Conservation (phyloP, 495 filamentous ascomycete genomes). For the Thozetella sp. region DNA sequence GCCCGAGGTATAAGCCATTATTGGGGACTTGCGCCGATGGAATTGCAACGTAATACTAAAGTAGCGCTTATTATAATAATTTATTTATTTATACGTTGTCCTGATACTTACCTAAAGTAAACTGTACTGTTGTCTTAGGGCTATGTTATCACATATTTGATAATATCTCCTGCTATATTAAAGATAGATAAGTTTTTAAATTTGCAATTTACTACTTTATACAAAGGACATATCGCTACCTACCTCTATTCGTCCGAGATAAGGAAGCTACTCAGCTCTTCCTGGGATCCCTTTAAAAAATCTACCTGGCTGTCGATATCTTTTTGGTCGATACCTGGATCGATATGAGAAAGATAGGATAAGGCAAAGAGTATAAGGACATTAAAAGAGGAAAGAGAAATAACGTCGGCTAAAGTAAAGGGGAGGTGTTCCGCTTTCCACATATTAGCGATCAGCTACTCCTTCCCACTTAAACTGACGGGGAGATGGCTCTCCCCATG, state of each 20-base stretch:
- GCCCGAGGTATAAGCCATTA: too few relatives aligned
- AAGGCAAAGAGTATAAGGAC: neutral
- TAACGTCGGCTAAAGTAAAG: neutral
- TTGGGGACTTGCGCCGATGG: too few relatives aligned
- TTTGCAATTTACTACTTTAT: neutral
- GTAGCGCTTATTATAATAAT: neutral
- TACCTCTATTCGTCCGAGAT: neutral
- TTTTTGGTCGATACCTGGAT: neutral
- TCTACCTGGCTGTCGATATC: neutral
- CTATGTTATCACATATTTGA: too few relatives aligned
- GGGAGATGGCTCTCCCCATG: too few relatives aligned
- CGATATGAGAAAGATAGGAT: neutral
- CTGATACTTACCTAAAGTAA: too few relatives aligned
- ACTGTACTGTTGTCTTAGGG: too few relatives aligned
- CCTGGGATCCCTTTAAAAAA: neutral
- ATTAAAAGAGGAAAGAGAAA: neutral
- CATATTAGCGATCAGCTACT: too few relatives aligned
- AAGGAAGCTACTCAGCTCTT: neutral
- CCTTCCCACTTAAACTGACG: too few relatives aligned
- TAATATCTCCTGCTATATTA: neutral
- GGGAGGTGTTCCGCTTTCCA: too few relatives aligned
- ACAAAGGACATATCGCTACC: neutral
- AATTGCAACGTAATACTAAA: too few relatives aligned
- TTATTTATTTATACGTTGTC: neutral
- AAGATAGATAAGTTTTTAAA: neutral